A percentile compares a stretch with the other conserved stretches of the same genome.
phyloP scores from a whole-genome alignment of 257 asterid species.

The Mitragyna speciosa region DNA sequence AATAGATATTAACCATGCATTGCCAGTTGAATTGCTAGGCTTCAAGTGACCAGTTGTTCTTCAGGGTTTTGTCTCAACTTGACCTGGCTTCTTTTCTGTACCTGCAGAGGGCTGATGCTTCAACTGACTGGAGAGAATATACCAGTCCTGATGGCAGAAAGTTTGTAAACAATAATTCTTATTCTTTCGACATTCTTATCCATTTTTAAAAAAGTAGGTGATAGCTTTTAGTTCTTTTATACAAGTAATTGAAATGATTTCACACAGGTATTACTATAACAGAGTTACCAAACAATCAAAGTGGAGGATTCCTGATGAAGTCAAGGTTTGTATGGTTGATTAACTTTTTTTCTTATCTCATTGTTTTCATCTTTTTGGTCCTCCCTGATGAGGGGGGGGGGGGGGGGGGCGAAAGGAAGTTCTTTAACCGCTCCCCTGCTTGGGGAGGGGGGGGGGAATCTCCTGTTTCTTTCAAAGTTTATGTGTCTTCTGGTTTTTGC shows the following conservation, averaged over 20 bases:
- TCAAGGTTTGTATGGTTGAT: constrained; percentile 58
- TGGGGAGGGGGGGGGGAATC: no score
- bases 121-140: constrained; percentile 92
- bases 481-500: constrained; percentile 19
- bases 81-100: constrained; percentile 25
- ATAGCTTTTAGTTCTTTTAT: neutral
- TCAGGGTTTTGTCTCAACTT: neutral
- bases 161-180: constrained; percentile 37
- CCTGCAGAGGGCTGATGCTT: constrained; percentile 88
- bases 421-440: no score
- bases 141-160: constrained; percentile 72
- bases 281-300: constrained; percentile 66
- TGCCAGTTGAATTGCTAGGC: neutral
- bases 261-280: constrained; percentile 67
- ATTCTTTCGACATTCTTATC: neutral
- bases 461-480: neutral
- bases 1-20: neutral
- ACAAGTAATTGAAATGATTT: constrained; percentile 10
- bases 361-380: constrained; percentile 1
- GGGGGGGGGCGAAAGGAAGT: no score
- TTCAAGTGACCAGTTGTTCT: neutral
- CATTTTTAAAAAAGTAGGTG: neutral
- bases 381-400: no score
- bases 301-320: constrained; percentile 87
- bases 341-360: constrained; percentile 20